Percentiles rank a stretch among this genome's conserved stretches.
These are phyloP conservation scores for Kappamyces sp. DNA, from an alignment of 192 early-diverging fungal species.

Conservation along the genomic window DNA sequence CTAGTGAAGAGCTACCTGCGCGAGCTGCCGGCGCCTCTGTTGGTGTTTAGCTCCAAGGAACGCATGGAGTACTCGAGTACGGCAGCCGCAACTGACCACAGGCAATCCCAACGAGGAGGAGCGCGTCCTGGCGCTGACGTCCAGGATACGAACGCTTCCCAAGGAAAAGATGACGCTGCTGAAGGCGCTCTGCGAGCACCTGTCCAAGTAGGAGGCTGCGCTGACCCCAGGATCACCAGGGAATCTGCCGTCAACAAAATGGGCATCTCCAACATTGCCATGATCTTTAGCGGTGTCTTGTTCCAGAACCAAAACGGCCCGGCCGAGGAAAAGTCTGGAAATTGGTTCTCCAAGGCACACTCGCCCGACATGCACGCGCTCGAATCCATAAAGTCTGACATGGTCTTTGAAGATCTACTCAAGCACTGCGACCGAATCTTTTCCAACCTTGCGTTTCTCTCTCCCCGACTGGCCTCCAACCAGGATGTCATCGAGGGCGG, in stretches of 20 bases:
- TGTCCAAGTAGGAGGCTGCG: slow-evolving; percentile 39
- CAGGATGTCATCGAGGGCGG: too few species aligned
- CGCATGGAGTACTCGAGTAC: slow-evolving; percentile 51
- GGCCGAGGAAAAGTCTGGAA: background rate
- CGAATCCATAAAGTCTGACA: slow-evolving; percentile 18
- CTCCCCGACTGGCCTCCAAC: too few species aligned
- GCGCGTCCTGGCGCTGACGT: slow-evolving; percentile 32
- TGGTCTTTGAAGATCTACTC: slow-evolving; percentile 15
- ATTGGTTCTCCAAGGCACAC: background rate
- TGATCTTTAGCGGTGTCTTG: slow-evolving; percentile 59
- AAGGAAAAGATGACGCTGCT: slow-evolving; percentile 48
- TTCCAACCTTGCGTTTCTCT: background rate
- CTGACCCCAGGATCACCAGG: slow-evolving; percentile 31
- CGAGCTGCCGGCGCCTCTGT: slow-evolving; percentile 56
- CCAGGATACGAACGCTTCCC: slow-evolving; percentile 32
- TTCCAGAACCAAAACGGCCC: slow-evolving; percentile 37
- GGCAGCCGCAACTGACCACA: slow-evolving; percentile 16
- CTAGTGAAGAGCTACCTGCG: slow-evolving; percentile 62
- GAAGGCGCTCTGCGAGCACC: slow-evolving; percentile 49
- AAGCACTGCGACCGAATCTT: background rate
- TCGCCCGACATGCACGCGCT: slow-evolving; percentile 4
- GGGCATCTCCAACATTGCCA: slow-evolving; percentile 50
- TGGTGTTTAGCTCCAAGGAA: slow-evolving; percentile 47
- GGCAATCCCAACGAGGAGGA: slow-evolving; percentile 34
- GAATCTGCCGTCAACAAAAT: slow-evolving; percentile 59